phyloP scores from a whole-genome alignment of 2,329 filamentous ascomycete genomes.

The Aspergillus hiratsukae region DNA sequence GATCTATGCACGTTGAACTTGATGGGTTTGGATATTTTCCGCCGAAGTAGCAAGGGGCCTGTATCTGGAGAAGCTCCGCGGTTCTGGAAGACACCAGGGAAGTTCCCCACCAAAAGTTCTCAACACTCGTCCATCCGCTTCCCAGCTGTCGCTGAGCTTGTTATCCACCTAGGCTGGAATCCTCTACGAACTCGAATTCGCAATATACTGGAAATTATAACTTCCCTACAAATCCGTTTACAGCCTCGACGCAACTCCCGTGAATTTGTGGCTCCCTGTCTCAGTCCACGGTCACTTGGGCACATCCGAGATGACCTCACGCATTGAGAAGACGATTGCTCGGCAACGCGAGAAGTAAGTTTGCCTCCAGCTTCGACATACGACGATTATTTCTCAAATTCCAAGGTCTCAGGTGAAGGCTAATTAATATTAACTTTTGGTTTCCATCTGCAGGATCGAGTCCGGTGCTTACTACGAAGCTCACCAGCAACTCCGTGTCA shows the following conservation, averaged over 20 bases:
- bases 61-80: neutral
- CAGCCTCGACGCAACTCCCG: neutral
- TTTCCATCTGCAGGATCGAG: conserved; percentile 58
- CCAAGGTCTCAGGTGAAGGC: neutral
- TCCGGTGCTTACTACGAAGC: conserved; percentile 97
- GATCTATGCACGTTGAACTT: neutral
- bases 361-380: neutral
- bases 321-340: conserved; percentile 66
- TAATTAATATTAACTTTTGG: conserved; percentile 12
- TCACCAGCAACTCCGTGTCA: conserved; percentile 94
- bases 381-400: neutral
- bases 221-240: neutral
- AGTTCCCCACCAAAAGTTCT: conserved; percentile 15
- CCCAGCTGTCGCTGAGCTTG: neutral
- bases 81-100: conserved; percentile 8
- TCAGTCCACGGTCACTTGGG: conserved; percentile 1
- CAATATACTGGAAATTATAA: neutral
- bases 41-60: neutral
- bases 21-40: neutral
- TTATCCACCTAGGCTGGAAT: neutral
- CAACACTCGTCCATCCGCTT: conserved; percentile 1
- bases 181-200: neutral
- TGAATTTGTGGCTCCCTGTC: neutral
- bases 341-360: conserved; percentile 71
- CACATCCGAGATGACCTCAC: conserved; percentile 35